Conservation (phyloP, 371 early-diverging fungal species). For the Entomophthora muscae region DNA sequence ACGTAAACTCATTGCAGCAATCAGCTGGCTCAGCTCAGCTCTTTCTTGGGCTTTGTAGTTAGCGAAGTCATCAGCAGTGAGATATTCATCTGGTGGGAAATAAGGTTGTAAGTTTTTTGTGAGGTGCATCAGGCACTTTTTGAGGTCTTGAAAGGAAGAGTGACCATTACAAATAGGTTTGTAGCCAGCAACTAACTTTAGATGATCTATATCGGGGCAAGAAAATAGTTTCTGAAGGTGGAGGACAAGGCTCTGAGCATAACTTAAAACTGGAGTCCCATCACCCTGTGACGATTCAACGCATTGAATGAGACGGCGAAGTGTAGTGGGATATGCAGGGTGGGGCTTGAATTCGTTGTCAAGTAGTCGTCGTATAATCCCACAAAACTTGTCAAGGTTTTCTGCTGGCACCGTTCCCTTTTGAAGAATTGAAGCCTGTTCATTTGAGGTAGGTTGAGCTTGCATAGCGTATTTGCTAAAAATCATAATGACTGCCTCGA, state of each 20-base stretch:
- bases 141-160: slow-evolving; percentile 7
- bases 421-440: not conserved
- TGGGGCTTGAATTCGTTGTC: not conserved
- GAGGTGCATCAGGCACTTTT: slow-evolving; percentile 1
- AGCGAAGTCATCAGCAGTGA: not conserved
- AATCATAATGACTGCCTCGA: slow-evolving; percentile 7
- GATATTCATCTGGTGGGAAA: not conserved
- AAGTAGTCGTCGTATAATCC: not conserved
- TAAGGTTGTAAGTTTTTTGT: not conserved
- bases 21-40: not conserved
- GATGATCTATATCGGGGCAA: not conserved
- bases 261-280: not conserved
- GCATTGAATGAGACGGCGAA: slow-evolving; percentile 1
- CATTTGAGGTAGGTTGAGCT: not conserved
- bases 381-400: not conserved
- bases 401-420: not conserved
- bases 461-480: slow-evolving; percentile 3
- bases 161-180: not conserved
- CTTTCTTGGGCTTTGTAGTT: slow-evolving; percentile 1
- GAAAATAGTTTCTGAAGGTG: not conserved
- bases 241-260: not conserved
- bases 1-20: not conserved
- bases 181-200: not conserved
- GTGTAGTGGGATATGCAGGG: not conserved
- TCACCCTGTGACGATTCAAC: not conserved